Evolutionary conservation across 2,329 filamentous ascomycete genomes (phyloP), one percentile per base, ranked within the genome.

Genomic region (Tothia fuscella): DNA sequence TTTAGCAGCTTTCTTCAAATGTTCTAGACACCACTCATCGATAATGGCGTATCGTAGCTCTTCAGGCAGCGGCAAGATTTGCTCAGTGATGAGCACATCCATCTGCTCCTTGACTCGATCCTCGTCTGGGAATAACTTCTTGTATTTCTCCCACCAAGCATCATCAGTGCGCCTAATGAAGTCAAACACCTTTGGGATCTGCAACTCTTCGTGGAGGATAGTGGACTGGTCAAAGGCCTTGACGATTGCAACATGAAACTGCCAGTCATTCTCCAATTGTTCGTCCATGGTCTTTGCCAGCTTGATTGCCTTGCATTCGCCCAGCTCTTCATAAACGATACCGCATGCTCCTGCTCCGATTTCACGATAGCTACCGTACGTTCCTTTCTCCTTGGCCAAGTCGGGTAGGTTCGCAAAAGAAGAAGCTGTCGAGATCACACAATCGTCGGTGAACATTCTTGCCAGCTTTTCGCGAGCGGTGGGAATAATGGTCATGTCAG

Each of bases 321-420:
- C 32, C 9, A 19, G 7, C 14, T 9, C 7, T n/a, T 7, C 12
- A 16, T 9, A 34, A 10, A 16, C 32, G 7, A 34, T 34, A 7
- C 32, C 32, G 17, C 32, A 34, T 34, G 7, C 7, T 7, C 32
- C 32, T 34, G 7, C 32, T n/a, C 32, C 32, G 32, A 34, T 34
- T 7, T 34, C 7, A 7, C 14, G 7, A 10, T 7, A 34, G 7
- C 9, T 29, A 9, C 26, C n/a, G 9, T 29, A n/a, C n/a, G 26
- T 29, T 29, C 9, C n/a, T 9, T 29, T n/a, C n/a, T 29, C 26
- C 9, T 9, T n/a, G n/a, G 26, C 26, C n/a, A 9, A n/a, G 9
- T 29, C 9, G n/a, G 9, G 9, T n/a, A 9, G 9, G 9, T 9
- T 29, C 9, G 26, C 26, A n/a, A 9, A 9, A 9, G 26, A 29